Conservation (phyloP, 352 stramenopile species). For the Phytophthora capsici region DNA sequence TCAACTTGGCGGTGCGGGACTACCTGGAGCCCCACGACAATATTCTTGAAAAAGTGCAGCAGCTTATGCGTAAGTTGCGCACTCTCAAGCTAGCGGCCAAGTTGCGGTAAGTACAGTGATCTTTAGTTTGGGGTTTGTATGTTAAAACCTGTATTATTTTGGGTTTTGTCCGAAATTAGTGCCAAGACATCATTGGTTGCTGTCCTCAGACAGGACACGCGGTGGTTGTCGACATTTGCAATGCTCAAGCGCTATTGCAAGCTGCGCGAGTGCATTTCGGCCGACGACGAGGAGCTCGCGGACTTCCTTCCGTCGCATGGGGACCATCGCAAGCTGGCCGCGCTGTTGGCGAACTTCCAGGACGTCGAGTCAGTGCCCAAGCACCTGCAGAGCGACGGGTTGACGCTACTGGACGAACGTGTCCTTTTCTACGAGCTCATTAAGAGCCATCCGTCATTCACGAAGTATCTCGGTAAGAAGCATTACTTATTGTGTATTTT, state of each 20-base stretch:
- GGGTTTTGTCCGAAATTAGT: neutral
- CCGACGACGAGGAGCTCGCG: constrained; percentile 2
- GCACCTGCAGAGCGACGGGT: neutral
- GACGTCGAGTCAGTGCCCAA: constrained; percentile 8
- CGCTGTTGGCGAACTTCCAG: neutral
- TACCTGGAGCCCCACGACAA: neutral
- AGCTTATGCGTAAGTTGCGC: constrained; percentile 24
- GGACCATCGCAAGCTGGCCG: neutral
- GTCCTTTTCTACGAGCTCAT: constrained; percentile 3
- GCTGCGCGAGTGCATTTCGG: constrained; percentile 4
- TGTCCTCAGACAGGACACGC: constrained; percentile 9
- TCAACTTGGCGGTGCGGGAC: constrained; percentile 8
- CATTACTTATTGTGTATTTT: too few species aligned
- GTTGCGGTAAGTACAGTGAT: constrained; percentile 3
- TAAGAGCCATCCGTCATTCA: constrained; percentile 1
- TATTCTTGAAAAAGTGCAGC: constrained; percentile 40
- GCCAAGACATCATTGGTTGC: too few species aligned
- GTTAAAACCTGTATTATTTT: constrained; percentile 1
- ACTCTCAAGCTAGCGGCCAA: constrained; percentile 31
- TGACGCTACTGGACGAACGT: neutral
- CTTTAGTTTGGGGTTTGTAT: too few species aligned
- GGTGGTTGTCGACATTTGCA: constrained; percentile 8
- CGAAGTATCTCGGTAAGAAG: constrained; percentile 15
- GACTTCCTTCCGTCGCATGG: constrained; percentile 4
- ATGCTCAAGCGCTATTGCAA: constrained; percentile 14